phyloP scores from a whole-genome alignment of 768 basidiomycete genomes.

The Cyclocybe cylindracea region DNA sequence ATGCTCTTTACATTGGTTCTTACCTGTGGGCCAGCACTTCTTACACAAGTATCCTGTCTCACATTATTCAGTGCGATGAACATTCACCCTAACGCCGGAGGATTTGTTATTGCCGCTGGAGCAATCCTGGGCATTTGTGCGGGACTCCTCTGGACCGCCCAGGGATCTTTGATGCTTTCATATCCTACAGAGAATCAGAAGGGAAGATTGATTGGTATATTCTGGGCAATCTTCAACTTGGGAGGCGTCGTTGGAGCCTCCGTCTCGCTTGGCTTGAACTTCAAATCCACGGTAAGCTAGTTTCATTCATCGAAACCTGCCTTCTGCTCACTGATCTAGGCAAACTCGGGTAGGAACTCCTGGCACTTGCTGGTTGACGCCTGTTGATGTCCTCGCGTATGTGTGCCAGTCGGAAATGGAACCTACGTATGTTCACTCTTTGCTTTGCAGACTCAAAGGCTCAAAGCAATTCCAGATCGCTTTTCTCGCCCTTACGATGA shows the following conservation, averaged over 20 bases:
- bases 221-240: conserved; percentile 85
- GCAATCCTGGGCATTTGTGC: conserved; percentile 75
- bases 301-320: background rate
- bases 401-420: conserved; percentile 56
- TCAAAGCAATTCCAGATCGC: conserved; percentile 50
- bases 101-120: conserved; percentile 74
- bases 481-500: conserved; percentile 71
- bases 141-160: conserved; percentile 77
- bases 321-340: conserved; percentile 28
- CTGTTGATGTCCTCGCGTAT: background rate
- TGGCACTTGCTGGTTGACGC: too few relatives aligned
- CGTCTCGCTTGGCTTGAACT: conserved; percentile 74
- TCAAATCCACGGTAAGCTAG: conserved; percentile 53
- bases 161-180: conserved; percentile 85
- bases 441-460: background rate
- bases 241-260: conserved; percentile 79
- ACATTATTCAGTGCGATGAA: conserved; percentile 54
- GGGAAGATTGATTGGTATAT: conserved; percentile 74
- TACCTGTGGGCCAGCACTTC: conserved; percentile 53
- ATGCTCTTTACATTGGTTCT: conserved; percentile 73
- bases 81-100: conserved; percentile 60
- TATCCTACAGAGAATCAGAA: conserved; percentile 83
- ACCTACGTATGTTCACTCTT: conserved; percentile 62
- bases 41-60: background rate
- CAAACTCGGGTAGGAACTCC: conserved; percentile 37